A percentile compares a stretch with the other conserved stretches of the same genome.
phyloP scores from a whole-genome alignment of 345 rosid species.

The Excoecaria agallocha region DNA sequence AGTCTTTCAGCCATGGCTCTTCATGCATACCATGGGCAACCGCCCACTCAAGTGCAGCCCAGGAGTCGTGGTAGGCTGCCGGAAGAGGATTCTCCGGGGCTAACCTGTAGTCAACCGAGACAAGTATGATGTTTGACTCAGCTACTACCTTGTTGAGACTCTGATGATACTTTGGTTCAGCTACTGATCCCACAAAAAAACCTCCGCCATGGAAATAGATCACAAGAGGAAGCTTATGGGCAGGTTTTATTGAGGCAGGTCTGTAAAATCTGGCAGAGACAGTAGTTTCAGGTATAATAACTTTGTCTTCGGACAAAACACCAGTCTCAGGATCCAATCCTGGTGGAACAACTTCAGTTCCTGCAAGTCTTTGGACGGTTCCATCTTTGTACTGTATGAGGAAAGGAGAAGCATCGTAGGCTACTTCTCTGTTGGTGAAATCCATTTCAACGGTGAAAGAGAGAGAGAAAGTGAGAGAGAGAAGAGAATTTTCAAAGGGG shows the following conservation, averaged over 20 bases:
- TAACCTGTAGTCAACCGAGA: slow-evolving; percentile 67
- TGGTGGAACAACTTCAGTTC: slow-evolving; percentile 46
- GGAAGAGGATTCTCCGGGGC: slow-evolving; percentile 82
- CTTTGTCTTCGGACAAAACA: slow-evolving; percentile 60
- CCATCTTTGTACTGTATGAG: slow-evolving; percentile 58
- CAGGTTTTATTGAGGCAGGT: slow-evolving; percentile 28
- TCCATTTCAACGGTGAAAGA: slow-evolving; percentile 29
- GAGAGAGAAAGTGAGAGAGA: neutral
- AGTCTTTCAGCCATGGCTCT: slow-evolving; percentile 54
- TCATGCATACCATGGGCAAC: slow-evolving; percentile 29
- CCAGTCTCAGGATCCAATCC: slow-evolving; percentile 57
- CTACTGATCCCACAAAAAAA: slow-evolving; percentile 53
- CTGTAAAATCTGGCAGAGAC: slow-evolving; percentile 64
- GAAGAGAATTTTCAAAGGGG: neutral
- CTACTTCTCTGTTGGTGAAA: slow-evolving; percentile 37
- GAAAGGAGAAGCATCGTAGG: slow-evolving; percentile 55
- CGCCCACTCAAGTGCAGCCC: slow-evolving; percentile 58
- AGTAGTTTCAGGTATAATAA: slow-evolving; percentile 44
- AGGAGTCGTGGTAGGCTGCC: slow-evolving; percentile 60
- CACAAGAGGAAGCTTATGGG: slow-evolving; percentile 51
- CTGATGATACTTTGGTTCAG: slow-evolving; percentile 59
- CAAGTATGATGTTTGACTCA: slow-evolving; percentile 49
- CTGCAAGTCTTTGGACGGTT: slow-evolving; percentile 50
- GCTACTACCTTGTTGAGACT: slow-evolving; percentile 56
- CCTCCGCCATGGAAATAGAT: slow-evolving; percentile 84